These are phyloP conservation scores for Lichtheimia hyalospora DNA, from an alignment of 371 early-diverging fungal species.

Conservation along the genomic window DNA sequence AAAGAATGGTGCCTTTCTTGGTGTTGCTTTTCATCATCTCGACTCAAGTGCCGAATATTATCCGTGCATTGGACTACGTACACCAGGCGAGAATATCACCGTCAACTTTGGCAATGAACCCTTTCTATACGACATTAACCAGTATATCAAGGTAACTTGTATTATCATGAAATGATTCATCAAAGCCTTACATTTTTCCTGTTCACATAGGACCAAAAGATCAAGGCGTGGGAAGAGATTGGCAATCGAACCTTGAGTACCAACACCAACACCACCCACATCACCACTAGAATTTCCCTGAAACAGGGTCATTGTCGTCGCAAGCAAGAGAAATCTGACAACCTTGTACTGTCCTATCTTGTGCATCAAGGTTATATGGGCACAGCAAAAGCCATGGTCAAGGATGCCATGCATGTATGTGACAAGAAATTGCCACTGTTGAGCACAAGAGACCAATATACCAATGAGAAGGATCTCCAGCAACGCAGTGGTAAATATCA, in stretches of 20 bases:
- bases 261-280: background rate
- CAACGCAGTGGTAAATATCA: conserved; percentile 27
- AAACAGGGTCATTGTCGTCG: too few species aligned
- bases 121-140: conserved; percentile 83
- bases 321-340: conserved; percentile 27
- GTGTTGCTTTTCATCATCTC: conserved; percentile 42
- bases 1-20: conserved; percentile 85
- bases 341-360: conserved; percentile 73
- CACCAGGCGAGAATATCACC: conserved; percentile 77
- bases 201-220: conserved; percentile 2
- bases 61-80: conserved; percentile 87
- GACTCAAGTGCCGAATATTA: conserved; percentile 53
- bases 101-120: conserved; percentile 86
- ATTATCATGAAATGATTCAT: background rate
- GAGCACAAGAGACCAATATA: conserved; percentile 7
- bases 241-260: background rate
- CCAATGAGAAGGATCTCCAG: conserved; percentile 27
- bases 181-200: background rate
- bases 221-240: conserved; percentile 1
- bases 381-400: conserved; percentile 66
- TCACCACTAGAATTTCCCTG: too few species aligned
- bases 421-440: conserved; percentile 28
- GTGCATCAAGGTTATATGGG: conserved; percentile 76
- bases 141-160: conserved; percentile 57
- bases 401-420: conserved; percentile 20